These are phyloP conservation scores for Lichenothelia convexa DNA, from an alignment of 495 filamentous ascomycete genomes.

Conservation along the genomic window DNA sequence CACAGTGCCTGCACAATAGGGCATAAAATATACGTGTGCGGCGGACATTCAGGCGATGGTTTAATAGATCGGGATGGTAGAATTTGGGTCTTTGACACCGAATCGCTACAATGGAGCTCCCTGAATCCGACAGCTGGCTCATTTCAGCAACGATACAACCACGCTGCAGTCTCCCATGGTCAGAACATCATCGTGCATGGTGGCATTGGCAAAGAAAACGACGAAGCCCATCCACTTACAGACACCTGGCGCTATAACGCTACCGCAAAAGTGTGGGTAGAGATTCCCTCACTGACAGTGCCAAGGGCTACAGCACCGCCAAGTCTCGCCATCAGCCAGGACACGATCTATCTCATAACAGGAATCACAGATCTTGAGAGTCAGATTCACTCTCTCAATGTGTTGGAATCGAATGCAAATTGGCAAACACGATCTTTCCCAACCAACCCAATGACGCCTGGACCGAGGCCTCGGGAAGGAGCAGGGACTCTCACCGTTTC, in stretches of 20 bases:
- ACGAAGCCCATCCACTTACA: slow-evolving; percentile 9
- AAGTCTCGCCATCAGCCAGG: slow-evolving; percentile 10
- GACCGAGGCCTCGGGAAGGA: slow-evolving; percentile 25
- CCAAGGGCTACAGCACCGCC: slow-evolving; percentile 17
- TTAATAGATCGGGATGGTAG: slow-evolving; percentile 24
- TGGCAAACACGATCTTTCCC: slow-evolving; percentile 30
- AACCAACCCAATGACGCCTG: slow-evolving; percentile 27
- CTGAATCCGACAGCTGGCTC: too few relatives aligned
- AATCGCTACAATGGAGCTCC: slow-evolving; percentile 4
- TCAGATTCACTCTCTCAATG: slow-evolving; percentile 25
- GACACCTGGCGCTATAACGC: slow-evolving; percentile 33
- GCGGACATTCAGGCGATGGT: slow-evolving; percentile 20
- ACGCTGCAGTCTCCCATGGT: slow-evolving; percentile 4
- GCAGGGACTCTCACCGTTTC: slow-evolving; percentile 28
- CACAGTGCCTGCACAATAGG: slow-evolving; percentile 27
- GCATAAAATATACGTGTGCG: slow-evolving; percentile 25
- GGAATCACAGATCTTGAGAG: slow-evolving; percentile 19
- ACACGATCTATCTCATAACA: slow-evolving; percentile 28
- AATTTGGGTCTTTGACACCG: slow-evolving; percentile 31
- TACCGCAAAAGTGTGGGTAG: slow-evolving; percentile 24
- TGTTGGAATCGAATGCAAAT: slow-evolving; percentile 15
- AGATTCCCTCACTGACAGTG: slow-evolving; percentile 22
- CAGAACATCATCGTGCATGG: slow-evolving; percentile 26
- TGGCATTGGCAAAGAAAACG: slow-evolving; percentile 20
- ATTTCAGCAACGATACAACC: too few relatives aligned